A percentile compares a stretch with the other conserved stretches of the same genome.
phyloP scores from a whole-genome alignment of 352 stramenopile genomes.

The Pythium coloratum region DNA sequence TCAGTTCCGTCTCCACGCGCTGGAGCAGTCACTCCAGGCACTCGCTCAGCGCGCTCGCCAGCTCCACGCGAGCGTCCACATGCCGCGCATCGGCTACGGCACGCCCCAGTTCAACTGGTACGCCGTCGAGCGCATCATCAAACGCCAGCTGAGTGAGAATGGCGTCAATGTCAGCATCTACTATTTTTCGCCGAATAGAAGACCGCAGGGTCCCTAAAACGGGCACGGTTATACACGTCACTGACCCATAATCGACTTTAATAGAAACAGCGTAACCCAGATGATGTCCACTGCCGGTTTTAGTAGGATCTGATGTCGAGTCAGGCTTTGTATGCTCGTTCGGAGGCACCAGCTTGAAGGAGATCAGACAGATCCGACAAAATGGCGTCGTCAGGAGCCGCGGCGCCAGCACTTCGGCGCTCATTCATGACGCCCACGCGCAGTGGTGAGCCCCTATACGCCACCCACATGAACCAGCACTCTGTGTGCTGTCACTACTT shows the following conservation, averaged over 20 bases:
- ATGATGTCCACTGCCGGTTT: conserved; percentile 11
- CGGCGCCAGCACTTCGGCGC: conserved; percentile 23
- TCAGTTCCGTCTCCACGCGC: conserved; percentile 62
- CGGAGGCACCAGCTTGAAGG: conserved; percentile 16
- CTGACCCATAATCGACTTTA: conserved; percentile 21
- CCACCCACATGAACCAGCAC: not conserved
- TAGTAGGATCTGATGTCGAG: conserved; percentile 11
- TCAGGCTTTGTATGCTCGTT: conserved; percentile 14
- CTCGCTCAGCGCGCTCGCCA: conserved; percentile 38
- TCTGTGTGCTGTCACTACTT: not conserved
- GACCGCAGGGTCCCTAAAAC: conserved; percentile 1
- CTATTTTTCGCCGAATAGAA: conserved; percentile 49
- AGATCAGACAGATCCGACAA: not conserved
- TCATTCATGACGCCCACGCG: conserved; percentile 20
- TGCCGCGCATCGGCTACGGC: conserved; percentile 76
- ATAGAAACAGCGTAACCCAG: conserved; percentile 11
- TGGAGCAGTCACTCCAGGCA: conserved; percentile 47
- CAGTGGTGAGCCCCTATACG: conserved; percentile 4
- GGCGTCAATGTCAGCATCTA: conserved; percentile 64
- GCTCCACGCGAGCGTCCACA: conserved; percentile 60
- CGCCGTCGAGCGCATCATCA: conserved; percentile 71
- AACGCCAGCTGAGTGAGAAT: conserved; percentile 55
- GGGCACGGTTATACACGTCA: not conserved
- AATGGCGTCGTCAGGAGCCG: conserved; percentile 23
- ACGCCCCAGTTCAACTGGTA: conserved; percentile 85